Evolutionary conservation across 306 rosid genomes (phyloP).

Genomic region (Elaeagnus macrophylla): DNA sequence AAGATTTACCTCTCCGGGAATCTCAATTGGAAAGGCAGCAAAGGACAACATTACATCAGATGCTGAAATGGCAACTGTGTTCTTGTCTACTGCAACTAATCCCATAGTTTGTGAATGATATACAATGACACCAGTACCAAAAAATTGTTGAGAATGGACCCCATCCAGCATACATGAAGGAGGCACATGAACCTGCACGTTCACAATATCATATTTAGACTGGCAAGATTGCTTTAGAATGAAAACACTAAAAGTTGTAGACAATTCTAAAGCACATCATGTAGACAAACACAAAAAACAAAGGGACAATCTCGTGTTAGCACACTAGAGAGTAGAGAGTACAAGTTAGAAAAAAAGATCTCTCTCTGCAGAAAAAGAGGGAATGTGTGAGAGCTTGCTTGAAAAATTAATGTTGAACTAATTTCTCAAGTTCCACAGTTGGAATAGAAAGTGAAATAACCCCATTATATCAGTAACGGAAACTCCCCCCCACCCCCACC

Average conservation of each 20-base stretch:
- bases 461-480: no score
- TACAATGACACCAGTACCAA: slow-evolving; percentile 84
- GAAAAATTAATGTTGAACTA: no score
- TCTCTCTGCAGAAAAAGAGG: no score
- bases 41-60: slow-evolving; percentile 87
- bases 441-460: no score
- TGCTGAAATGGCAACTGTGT: slow-evolving; percentile 79
- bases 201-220: slow-evolving; percentile 14
- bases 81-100: slow-evolving; percentile 80
- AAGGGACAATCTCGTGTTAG: background rate
- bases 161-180: slow-evolving; percentile 96
- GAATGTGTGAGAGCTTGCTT: no score
- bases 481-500: no score
- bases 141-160: slow-evolving; percentile 87
- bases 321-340: no score
- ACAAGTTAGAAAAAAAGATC: no score
- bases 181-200: slow-evolving; percentile 86
- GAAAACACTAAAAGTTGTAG: background rate
- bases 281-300: background rate
- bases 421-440: no score
- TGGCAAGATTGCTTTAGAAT: slow-evolving; percentile 7
- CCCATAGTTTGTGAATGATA: slow-evolving; percentile 80
- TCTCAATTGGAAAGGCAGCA: slow-evolving; percentile 91
- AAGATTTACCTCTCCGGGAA: slow-evolving; percentile 83
- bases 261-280: background rate